These are phyloP conservation scores for Parasarocladium wereldwijsianum DNA, from an alignment of 2,329 filamentous ascomycete genomes.

Conservation along the genomic window DNA sequence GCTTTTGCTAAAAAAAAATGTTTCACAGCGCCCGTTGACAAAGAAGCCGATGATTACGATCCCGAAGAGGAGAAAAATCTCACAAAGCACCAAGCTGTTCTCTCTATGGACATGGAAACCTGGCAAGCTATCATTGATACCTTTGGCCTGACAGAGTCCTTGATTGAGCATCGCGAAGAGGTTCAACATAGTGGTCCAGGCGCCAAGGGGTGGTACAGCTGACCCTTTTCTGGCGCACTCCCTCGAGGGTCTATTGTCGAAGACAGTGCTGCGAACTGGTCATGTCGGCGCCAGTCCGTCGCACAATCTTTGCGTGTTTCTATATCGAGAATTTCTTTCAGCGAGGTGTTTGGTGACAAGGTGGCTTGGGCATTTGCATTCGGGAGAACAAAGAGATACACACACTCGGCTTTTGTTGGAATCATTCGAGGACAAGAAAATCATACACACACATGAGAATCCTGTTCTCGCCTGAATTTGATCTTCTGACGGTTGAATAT, in stretches of 20 bases:
- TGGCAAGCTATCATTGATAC: slow-evolving; percentile 68
- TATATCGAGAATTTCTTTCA: not conserved
- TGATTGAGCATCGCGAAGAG: slow-evolving; percentile 72
- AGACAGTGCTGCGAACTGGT: not conserved
- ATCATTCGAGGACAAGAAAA: slow-evolving; percentile 1
- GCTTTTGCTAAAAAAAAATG: too few species aligned
- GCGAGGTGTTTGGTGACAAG: slow-evolving; percentile 1
- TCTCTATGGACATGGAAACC: slow-evolving; percentile 71
- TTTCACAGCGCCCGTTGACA: slow-evolving; percentile 18
- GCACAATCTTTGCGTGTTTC: slow-evolving; percentile 1
- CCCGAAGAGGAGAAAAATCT: too few species aligned
- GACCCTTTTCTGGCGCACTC: slow-evolving; percentile 6
- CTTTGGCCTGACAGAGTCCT: slow-evolving; percentile 61
- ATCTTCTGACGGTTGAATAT: not conserved
- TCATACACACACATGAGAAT: too few species aligned
- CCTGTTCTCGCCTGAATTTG: not conserved
- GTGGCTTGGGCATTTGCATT: not conserved
- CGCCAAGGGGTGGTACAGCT: slow-evolving; percentile 53
- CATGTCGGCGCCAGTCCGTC: too few species aligned
- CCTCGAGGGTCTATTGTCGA: not conserved
- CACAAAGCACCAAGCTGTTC: slow-evolving; percentile 74
- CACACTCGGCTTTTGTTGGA: too few species aligned
- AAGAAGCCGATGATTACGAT: slow-evolving; percentile 31
- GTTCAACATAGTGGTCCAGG: slow-evolving; percentile 34
- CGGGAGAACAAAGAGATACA: slow-evolving; percentile 2